phyloP scores from a whole-genome alignment of 345 rosid species.

The Eucalyptus leucophloia region DNA sequence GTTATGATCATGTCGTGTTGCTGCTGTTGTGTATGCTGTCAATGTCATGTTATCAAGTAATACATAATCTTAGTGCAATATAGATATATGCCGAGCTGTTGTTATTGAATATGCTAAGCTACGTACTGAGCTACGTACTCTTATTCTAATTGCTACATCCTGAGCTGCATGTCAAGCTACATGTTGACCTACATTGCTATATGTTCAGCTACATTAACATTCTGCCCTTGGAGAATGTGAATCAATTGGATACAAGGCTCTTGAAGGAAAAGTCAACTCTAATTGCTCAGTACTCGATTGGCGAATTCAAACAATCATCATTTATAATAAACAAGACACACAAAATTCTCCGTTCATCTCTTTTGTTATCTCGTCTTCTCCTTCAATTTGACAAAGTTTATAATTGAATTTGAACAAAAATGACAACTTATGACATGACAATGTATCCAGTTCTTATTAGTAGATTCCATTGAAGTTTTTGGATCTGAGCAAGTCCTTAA shows the following conservation, averaged over 20 bases:
- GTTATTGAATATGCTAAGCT: no score
- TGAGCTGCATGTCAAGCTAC: no score
- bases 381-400: not conserved
- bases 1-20: no score
- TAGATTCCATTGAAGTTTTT: not conserved
- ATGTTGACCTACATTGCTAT: no score
- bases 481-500: no score
- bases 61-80: no score
- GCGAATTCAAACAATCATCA: not conserved
- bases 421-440: not conserved
- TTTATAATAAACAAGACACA: not conserved
- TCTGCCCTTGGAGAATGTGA: not conserved
- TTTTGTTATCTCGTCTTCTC: not conserved
- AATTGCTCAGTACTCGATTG: not conserved
- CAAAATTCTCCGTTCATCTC: not conserved
- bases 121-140: no score
- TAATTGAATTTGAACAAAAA: not conserved
- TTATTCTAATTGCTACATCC: no score
- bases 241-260: not conserved
- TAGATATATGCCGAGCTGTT: no score
- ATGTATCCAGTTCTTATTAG: not conserved
- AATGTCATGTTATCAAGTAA: no score
- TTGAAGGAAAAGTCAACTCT: not conserved
- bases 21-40: no score
- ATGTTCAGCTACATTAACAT: not conserved